Percentiles rank a stretch among this genome's conserved stretches.
phyloP scores from a whole-genome alignment of 768 basidiomycete genomes.

The Lactifluus subvellereus region DNA sequence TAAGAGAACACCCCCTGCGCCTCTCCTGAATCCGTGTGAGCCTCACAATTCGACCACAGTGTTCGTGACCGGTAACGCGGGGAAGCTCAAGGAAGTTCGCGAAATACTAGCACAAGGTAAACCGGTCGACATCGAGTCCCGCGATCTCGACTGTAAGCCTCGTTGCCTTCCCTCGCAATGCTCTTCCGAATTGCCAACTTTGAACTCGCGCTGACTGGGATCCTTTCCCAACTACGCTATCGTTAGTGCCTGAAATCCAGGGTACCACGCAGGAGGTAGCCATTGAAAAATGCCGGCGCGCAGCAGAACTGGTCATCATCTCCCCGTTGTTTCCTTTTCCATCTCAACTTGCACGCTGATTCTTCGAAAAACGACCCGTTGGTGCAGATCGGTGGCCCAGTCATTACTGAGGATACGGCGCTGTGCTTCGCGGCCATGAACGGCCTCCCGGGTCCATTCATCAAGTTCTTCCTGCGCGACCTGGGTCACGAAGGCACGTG shows the following conservation, averaged over 20 bases:
- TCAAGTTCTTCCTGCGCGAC: slow-evolving; percentile 83
- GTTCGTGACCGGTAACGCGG: slow-evolving; percentile 92
- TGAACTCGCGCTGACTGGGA: neutral
- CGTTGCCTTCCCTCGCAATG: neutral
- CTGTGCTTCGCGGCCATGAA: slow-evolving; percentile 84
- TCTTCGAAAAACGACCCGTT: neutral
- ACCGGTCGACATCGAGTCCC: slow-evolving; percentile 73
- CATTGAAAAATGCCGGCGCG: slow-evolving; percentile 74
- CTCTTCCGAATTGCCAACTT: neutral
- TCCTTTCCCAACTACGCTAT: neutral
- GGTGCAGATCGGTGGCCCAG: slow-evolving; percentile 43
- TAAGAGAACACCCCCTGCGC: neutral
- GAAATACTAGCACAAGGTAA: slow-evolving; percentile 66
- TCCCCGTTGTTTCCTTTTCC: neutral
- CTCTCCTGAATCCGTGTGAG: neutral
- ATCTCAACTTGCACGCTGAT: neutral
- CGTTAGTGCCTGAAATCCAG: slow-evolving; percentile 86
- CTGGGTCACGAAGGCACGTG: slow-evolving; percentile 76
- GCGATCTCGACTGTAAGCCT: slow-evolving; percentile 70
- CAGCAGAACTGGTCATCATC: slow-evolving; percentile 63
- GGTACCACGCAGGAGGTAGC: slow-evolving; percentile 91
- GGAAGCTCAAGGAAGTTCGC: slow-evolving; percentile 86
- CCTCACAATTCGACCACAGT: slow-evolving; percentile 39
- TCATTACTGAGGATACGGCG: slow-evolving; percentile 90
- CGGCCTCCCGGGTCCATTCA: slow-evolving; percentile 94